These are phyloP conservation scores for Cucumis sativus DNA, from an alignment of 306 rosid species.

Conservation along the genomic window DNA sequence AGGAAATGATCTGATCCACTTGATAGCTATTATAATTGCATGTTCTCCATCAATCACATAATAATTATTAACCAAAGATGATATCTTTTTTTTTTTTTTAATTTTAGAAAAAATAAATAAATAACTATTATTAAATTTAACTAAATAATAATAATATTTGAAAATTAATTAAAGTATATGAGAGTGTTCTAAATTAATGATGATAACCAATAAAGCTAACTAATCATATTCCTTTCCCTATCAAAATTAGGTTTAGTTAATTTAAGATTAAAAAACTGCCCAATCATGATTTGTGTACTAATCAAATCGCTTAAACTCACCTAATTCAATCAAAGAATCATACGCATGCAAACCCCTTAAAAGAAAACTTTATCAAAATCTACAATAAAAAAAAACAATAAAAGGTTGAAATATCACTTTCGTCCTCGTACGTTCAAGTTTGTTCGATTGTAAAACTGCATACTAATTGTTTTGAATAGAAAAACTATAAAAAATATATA, in stretches of 20 bases:
- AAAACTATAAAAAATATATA: no score
- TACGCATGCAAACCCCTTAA: slow-evolving; percentile 18
- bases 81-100: background rate
- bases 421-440: no score
- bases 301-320: background rate
- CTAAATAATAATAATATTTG: background rate
- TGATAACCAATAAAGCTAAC: background rate
- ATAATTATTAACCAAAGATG: slow-evolving; percentile 12
- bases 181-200: background rate
- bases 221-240: background rate
- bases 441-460: no score
- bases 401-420: no score
- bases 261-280: background rate
- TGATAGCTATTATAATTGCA: slow-evolving; percentile 4
- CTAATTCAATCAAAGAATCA: background rate
- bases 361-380: slow-evolving; percentile 13
- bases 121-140: background rate
- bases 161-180: background rate
- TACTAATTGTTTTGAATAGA: no score
- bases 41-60: slow-evolving; percentile 15
- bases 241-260: background rate
- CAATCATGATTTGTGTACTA: background rate
- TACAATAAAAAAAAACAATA: background rate
- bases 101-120: no score
- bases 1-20: slow-evolving; percentile 3